Evolutionary conservation across 805 yeast species (phyloP).

Genomic region (Metschnikowia continentalis): DNA sequence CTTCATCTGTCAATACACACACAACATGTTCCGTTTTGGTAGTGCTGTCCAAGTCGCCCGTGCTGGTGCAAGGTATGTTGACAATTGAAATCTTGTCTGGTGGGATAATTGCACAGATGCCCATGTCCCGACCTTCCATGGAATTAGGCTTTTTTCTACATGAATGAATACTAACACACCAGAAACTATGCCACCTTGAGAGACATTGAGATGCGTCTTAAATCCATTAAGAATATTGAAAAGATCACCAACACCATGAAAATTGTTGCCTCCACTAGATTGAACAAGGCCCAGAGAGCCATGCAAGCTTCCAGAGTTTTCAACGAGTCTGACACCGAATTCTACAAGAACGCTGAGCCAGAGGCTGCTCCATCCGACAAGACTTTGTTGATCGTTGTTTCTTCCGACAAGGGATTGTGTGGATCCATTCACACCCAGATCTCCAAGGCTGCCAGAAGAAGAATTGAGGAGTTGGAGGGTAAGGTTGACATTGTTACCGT

Average conservation of each 20-base stretch:
- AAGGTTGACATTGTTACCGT: constrained; percentile 75
- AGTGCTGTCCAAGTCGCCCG: constrained; percentile 50
- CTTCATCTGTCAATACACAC: constrained; percentile 12
- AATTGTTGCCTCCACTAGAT: constrained; percentile 97
- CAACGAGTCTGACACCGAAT: constrained; percentile 73
- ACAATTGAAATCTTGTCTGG: background rate
- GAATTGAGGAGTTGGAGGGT: constrained; percentile 56
- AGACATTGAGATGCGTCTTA: constrained; percentile 96
- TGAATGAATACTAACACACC: constrained; percentile 21
- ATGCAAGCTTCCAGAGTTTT: constrained; percentile 84
- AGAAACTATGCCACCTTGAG: constrained; percentile 97
- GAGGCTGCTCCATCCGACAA: constrained; percentile 52
- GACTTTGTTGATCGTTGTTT: constrained; percentile 75
- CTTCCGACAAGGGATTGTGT: constrained; percentile 95
- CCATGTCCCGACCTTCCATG: too few relatives aligned
- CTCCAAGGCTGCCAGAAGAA: constrained; percentile 79
- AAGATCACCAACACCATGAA: constrained; percentile 99
- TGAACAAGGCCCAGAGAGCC: constrained; percentile 92
- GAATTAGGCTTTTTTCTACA: background rate
- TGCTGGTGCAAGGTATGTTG: constrained; percentile 49
- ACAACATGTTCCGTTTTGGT: constrained; percentile 52
- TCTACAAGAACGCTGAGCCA: constrained; percentile 80
- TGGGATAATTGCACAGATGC: background rate
- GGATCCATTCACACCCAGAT: constrained; percentile 97
- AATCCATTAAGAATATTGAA: constrained; percentile 97